Conservation (phyloP, 1,284 basidiomycete species). For the Gomphus bonarii region DNA sequence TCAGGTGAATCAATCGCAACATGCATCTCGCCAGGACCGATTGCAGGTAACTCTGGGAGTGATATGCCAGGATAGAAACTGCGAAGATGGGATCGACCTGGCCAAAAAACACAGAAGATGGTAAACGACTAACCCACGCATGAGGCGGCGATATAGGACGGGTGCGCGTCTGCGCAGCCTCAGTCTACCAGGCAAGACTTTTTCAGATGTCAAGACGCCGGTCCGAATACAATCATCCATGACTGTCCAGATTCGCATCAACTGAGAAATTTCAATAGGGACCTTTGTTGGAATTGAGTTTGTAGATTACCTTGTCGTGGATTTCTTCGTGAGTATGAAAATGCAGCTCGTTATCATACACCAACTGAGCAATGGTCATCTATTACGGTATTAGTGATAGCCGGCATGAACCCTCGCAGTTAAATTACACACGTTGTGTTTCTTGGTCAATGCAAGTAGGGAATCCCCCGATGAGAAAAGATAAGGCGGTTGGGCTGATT, state of each 20-base stretch:
- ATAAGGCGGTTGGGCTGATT: constrained; percentile 58
- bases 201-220: constrained; percentile 74
- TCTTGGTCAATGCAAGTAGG: constrained; percentile 67
- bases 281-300: constrained; percentile 2
- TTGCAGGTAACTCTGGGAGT: constrained; percentile 27
- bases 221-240: constrained; percentile 92
- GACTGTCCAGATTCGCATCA: constrained; percentile 77
- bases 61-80: constrained; percentile 64
- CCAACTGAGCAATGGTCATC: constrained; percentile 91
- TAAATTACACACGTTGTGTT: constrained; percentile 56
- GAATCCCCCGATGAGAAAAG: constrained; percentile 77
- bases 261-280: constrained; percentile 25
- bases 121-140: constrained; percentile 56
- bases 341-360: constrained; percentile 88
- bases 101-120: neutral
- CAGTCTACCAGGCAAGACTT: constrained; percentile 79
- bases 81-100: constrained; percentile 10
- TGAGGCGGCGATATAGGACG: constrained; percentile 76
- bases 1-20: constrained; percentile 32
- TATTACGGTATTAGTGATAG: constrained; percentile 21
- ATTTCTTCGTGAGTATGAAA: constrained; percentile 74
- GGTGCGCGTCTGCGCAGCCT: constrained; percentile 72
- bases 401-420: constrained; percentile 17
- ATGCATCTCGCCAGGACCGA: constrained; percentile 22
- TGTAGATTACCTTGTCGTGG: constrained; percentile 46